Evolutionary conservation across 2,329 filamentous ascomycete genomes (phyloP), one percentile per base, ranked within the genome.

Genomic region (Epichloe aotearoae): DNA sequence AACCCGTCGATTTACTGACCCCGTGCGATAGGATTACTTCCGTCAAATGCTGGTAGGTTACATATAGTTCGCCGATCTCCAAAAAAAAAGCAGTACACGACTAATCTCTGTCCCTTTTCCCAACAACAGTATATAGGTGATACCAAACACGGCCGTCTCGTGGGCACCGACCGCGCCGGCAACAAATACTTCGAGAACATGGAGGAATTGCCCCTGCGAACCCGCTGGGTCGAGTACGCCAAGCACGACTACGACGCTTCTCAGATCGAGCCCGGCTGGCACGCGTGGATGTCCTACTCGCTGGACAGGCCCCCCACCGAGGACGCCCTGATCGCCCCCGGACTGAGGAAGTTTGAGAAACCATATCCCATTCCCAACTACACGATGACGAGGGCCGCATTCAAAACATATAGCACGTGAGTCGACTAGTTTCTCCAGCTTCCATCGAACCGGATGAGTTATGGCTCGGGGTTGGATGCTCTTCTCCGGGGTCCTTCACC

Each of bases 131-230:
- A 80, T 61, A 79, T 80, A 93, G 90, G 91, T 74, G 93, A 98
- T 73, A 98, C 93, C 70, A 98, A 98, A 75, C 83, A 86, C 64
- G 94, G 93, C 63, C 82, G 80, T 43, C 76, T 95, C 59, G 80
- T 98, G 58, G 93, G 84, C 61, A 79, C 73, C 63, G 93, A 98
- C 74, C 81, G 83, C 69, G 94, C 83, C 66, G 94, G 93, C 69
- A 98, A 98, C 81, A 97, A 95, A 74, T 98, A 79, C 78, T 98
- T 81, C 68, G 93, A 98, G 78, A 96, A 98, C 75, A 70, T 81
- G 64, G 89, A 97, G 66, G 93, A 98, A 70, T 77, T 98, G 53
- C 93, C 93, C 89, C 89, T 96, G 62, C 86, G 91, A 64, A 96
- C 89, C 60, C 82, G 90, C 76, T 98, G 94, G 93, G 87, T 98